phyloP scores from a whole-genome alignment of 306 rosid species.

The Citrullus colocynthis region DNA sequence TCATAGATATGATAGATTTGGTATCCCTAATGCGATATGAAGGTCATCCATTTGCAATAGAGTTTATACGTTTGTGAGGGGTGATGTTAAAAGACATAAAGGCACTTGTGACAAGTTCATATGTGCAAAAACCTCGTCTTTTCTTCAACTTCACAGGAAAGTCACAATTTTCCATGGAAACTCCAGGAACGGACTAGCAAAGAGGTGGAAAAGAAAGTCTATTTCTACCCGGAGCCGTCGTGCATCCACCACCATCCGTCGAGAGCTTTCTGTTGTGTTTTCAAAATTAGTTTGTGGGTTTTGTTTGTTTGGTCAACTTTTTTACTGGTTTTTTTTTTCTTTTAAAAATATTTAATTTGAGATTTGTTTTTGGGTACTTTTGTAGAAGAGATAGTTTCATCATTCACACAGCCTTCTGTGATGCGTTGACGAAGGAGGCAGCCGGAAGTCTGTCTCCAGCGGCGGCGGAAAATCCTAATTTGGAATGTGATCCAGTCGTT shows the following conservation, averaged over 20 bases:
- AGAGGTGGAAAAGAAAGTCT: conserved; percentile 44
- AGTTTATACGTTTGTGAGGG: no score
- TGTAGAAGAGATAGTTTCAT: conserved; percentile 1
- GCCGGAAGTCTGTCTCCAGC: not conserved
- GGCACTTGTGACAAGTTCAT: no score
- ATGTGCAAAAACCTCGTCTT: no score
- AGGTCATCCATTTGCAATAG: no score
- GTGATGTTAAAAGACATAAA: no score
- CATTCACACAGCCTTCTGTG: not conserved
- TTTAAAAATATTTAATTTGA: no score
- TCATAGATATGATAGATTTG: no score
- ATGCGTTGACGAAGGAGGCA: not conserved
- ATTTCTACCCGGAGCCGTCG: conserved; percentile 42
- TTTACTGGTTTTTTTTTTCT: not conserved
- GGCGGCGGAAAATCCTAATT: not conserved
- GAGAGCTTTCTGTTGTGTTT: conserved; percentile 32
- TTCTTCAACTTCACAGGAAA: conserved; percentile 51
- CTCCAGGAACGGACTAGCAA: conserved; percentile 43
- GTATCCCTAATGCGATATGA: no score
- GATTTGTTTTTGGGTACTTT: not conserved
- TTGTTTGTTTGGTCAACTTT: not conserved
- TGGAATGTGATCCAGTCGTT: not conserved
- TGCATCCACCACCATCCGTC: conserved; percentile 52
- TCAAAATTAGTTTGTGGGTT: not conserved
- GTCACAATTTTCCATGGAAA: conserved; percentile 58